Conservation (phyloP, 805 yeast genomes). For the Maudiozyma serrabonitensis region DNA sequence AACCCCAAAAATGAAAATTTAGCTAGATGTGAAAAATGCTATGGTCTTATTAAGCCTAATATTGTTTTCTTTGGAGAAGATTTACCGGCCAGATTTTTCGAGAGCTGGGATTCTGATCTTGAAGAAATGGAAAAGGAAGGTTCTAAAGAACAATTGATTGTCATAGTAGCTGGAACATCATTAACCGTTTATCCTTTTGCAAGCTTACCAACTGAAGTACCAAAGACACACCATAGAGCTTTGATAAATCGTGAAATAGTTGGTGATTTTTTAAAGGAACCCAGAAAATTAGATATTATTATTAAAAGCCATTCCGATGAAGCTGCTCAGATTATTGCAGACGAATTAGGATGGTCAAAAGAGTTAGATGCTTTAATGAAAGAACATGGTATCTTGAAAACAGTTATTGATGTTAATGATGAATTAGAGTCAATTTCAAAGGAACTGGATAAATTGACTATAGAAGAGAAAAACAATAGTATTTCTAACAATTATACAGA, state of each 20-base stretch:
- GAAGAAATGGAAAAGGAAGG: constrained; percentile 8
- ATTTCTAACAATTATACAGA: no score
- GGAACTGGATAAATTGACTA: constrained; percentile 11
- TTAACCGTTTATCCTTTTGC: constrained; percentile 89
- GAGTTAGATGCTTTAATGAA: constrained; percentile 39
- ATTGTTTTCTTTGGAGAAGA: constrained; percentile 93
- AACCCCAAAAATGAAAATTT: constrained; percentile 15
- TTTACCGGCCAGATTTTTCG: constrained; percentile 62
- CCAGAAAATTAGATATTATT: constrained; percentile 53
- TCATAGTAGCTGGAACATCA: constrained; percentile 88
- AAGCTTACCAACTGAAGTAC: constrained; percentile 59
- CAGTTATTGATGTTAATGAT: background rate
- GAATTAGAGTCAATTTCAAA: constrained; percentile 5
- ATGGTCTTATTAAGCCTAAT: constrained; percentile 81
- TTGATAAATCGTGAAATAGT: constrained; percentile 68
- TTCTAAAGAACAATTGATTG: constrained; percentile 42
- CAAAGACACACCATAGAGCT: constrained; percentile 39
- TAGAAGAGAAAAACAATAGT: constrained; percentile 1
- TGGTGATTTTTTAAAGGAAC: constrained; percentile 52
- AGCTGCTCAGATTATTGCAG: constrained; percentile 46
- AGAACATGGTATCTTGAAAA: constrained; percentile 5
- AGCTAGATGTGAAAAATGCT: constrained; percentile 50
- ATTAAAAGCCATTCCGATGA: constrained; percentile 56
- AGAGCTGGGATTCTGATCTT: constrained; percentile 50
- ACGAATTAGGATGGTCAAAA: constrained; percentile 53